Evolutionary conservation across 441 rosid species (phyloP).

Genomic region (Erysimum pusillum): DNA sequence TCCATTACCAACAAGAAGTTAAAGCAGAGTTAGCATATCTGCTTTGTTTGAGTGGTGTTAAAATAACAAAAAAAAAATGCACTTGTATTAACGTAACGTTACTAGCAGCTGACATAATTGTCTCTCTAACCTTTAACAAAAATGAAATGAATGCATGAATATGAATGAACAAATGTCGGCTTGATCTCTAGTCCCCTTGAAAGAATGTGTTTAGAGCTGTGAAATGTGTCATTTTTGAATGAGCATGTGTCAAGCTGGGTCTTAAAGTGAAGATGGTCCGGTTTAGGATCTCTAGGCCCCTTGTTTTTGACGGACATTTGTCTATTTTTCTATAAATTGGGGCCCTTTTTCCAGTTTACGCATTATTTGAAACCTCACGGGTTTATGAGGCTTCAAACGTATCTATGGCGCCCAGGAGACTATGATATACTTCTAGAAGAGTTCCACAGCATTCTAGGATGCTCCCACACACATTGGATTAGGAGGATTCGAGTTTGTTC

Average conservation of each 20-base stretch:
- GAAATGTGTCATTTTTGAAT: background rate
- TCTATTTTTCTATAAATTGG: conserved; percentile 6
- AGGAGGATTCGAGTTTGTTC: no score
- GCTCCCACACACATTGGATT: no score
- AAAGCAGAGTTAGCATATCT: no score
- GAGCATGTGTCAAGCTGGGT: background rate
- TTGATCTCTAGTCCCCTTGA: background rate
- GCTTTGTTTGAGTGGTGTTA: no score
- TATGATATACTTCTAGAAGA: no score
- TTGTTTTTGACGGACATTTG: background rate
- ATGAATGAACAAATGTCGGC: background rate
- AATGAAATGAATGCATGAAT: background rate
- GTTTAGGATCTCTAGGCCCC: conserved; percentile 17
- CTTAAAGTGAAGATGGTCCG: conserved; percentile 3
- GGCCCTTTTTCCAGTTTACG: background rate
- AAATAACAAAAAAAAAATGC: background rate
- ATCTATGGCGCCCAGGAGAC: no score
- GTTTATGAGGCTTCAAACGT: no score
- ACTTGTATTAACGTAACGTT: background rate
- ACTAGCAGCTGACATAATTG: background rate
- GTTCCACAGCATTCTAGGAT: no score
- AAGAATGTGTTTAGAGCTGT: background rate
- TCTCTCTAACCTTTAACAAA: background rate
- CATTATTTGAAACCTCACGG: background rate
- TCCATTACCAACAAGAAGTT: no score